These are phyloP conservation scores for Lablab purpureus DNA, from an alignment of 306 rosid species.

Conservation along the genomic window DNA sequence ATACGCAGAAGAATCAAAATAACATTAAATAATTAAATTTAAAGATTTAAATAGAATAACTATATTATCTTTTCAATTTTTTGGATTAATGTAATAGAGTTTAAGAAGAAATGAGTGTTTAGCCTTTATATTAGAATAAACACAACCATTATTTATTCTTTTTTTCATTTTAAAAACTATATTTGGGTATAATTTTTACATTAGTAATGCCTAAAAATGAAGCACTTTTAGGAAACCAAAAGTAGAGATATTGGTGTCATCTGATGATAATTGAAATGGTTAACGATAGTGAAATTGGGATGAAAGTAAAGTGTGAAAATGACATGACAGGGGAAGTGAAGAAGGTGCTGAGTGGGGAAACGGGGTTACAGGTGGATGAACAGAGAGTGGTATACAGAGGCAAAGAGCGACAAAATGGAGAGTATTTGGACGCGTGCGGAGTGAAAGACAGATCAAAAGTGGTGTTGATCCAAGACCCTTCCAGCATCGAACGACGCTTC, in stretches of 20 bases:
- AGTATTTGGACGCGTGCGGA: slow-evolving; percentile 73
- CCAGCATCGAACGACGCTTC: slow-evolving; percentile 69
- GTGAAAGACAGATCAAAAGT: slow-evolving; percentile 79
- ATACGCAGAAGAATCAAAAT: too few relatives aligned
- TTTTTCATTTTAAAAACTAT: not conserved
- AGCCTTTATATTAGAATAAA: too few relatives aligned
- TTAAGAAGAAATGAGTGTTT: too few relatives aligned
- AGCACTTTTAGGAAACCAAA: not conserved
- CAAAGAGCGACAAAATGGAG: slow-evolving; percentile 70
- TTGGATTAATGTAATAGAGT: too few relatives aligned
- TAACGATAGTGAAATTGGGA: not conserved
- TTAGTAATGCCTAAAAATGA: not conserved
- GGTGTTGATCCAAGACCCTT: slow-evolving; percentile 67
- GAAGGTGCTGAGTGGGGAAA: slow-evolving; percentile 67
- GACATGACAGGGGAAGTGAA: slow-evolving; percentile 76
- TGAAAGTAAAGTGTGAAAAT: not conserved
- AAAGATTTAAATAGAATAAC: too few relatives aligned
- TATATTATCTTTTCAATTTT: too few relatives aligned
- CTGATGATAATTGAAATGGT: not conserved
- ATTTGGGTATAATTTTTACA: not conserved
- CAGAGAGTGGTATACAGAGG: slow-evolving; percentile 72
- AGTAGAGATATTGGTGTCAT: not conserved
- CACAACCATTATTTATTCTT: not conserved
- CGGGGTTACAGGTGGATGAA: slow-evolving; percentile 63
- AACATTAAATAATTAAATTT: too few relatives aligned